Evolutionary conservation across 257 asterid genomes (phyloP).

Genomic region (Solanum sejunctum): DNA sequence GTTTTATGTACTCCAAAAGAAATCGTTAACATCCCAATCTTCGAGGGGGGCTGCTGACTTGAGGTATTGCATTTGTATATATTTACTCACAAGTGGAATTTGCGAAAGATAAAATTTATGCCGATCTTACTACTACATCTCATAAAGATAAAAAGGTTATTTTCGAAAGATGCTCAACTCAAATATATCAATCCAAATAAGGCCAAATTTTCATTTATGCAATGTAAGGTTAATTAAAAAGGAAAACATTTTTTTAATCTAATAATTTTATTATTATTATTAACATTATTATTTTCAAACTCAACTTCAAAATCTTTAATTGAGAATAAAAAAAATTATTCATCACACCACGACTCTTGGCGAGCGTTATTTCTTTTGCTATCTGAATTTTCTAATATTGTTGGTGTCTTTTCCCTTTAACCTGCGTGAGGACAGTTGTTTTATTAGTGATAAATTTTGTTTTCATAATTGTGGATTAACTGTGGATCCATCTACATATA

Average conservation of each 20-base stretch:
- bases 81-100: too few relatives aligned
- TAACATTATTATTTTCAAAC: neutral
- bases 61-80: too few relatives aligned
- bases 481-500: neutral
- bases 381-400: neutral
- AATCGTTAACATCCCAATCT: too few relatives aligned
- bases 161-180: too few relatives aligned
- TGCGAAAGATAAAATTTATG: too few relatives aligned
- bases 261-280: neutral
- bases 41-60: too few relatives aligned
- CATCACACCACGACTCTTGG: too few relatives aligned
- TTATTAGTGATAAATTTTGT: neutral
- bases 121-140: too few relatives aligned
- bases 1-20: too few relatives aligned
- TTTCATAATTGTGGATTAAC: neutral
- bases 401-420: neutral
- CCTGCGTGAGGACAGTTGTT: neutral
- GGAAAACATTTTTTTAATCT: neutral
- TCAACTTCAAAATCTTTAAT: neutral
- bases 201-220: neutral
- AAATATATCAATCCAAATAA: too few relatives aligned
- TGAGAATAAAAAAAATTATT: too few relatives aligned
- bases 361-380: neutral
- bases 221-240: neutral
- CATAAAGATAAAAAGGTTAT: too few relatives aligned